Evolutionary conservation across 805 yeast genomes (phyloP).

Genomic region (Saccharomycopsis babjevae): DNA sequence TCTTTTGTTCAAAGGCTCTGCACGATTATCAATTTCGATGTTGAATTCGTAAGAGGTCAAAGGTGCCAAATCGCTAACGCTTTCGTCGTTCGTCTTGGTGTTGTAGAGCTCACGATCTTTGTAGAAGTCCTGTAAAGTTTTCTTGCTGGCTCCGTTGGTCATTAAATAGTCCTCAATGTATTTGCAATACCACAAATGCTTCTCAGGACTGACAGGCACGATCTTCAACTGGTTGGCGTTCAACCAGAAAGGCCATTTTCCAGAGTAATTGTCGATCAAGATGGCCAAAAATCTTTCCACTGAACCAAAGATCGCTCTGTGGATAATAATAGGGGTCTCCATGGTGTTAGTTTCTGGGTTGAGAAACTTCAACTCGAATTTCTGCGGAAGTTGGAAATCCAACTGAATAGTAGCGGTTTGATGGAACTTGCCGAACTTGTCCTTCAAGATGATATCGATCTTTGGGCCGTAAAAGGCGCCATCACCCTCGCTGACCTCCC

Average conservation of each 20-base stretch:
- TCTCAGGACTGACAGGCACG: constrained; percentile 60
- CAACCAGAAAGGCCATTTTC: constrained; percentile 97
- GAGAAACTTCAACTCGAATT: constrained; percentile 64
- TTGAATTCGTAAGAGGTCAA: constrained; percentile 45
- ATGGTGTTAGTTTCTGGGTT: constrained; percentile 17
- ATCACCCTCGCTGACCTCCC: constrained; percentile 82
- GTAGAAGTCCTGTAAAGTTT: constrained; percentile 5
- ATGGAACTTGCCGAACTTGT: constrained; percentile 69
- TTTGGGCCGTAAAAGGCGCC: constrained; percentile 97
- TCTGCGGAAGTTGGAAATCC: constrained; percentile 86
- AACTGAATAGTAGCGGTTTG: constrained; percentile 94
- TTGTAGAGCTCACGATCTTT: not conserved
- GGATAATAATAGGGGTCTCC: constrained; percentile 86
- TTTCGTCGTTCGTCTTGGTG: constrained; percentile 31
- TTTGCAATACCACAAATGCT: constrained; percentile 48
- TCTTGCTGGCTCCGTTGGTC: constrained; percentile 17
- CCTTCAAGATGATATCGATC: constrained; percentile 76
- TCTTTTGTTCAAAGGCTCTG: constrained; percentile 70
- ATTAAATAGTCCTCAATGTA: constrained; percentile 34
- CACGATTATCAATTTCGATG: constrained; percentile 66
- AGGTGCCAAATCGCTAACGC: constrained; percentile 35
- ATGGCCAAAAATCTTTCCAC: constrained; percentile 88
- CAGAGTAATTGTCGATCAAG: constrained; percentile 78
- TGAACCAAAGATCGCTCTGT: constrained; percentile 92
- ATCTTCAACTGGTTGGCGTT: constrained; percentile 85